Conservation (phyloP, 305 asterid species). For the Nicotiana rustica region DNA sequence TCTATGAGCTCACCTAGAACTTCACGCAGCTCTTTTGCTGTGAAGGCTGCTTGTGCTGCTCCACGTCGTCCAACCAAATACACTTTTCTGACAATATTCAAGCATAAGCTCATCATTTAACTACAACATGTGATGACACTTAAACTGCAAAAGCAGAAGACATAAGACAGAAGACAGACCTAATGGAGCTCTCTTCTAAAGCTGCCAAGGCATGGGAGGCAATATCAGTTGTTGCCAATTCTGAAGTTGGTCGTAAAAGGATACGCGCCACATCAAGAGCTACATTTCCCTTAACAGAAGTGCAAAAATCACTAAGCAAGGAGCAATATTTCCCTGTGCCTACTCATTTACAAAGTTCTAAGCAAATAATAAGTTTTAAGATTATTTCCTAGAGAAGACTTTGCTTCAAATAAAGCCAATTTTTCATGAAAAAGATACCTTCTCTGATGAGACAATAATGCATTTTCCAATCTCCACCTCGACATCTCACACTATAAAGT, state of each 20-base stretch:
- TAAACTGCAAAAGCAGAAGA: background rate
- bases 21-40: slow-evolving; percentile 95
- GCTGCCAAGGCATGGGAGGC: slow-evolving; percentile 83
- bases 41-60: slow-evolving; percentile 94
- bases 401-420: background rate
- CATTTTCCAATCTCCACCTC: background rate
- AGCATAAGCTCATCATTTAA: slow-evolving; percentile 29
- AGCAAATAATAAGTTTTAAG: background rate
- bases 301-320: background rate
- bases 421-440: background rate
- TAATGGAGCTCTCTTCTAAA: slow-evolving; percentile 73
- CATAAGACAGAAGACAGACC: slow-evolving; percentile 51
- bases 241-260: slow-evolving; percentile 81
- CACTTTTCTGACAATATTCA: slow-evolving; percentile 67
- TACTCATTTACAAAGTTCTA: background rate
- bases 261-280: slow-evolving; percentile 95
- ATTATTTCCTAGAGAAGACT: background rate
- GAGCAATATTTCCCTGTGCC: background rate
- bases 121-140: background rate
- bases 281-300: slow-evolving; percentile 71
- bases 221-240: slow-evolving; percentile 87
- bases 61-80: slow-evolving; percentile 97
- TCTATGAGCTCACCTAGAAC: slow-evolving; percentile 59
- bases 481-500: background rate
- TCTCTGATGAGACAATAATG: background rate